phyloP scores from a whole-genome alignment of 192 early-diverging fungal genomes.

The Phycomyces nitens region DNA sequence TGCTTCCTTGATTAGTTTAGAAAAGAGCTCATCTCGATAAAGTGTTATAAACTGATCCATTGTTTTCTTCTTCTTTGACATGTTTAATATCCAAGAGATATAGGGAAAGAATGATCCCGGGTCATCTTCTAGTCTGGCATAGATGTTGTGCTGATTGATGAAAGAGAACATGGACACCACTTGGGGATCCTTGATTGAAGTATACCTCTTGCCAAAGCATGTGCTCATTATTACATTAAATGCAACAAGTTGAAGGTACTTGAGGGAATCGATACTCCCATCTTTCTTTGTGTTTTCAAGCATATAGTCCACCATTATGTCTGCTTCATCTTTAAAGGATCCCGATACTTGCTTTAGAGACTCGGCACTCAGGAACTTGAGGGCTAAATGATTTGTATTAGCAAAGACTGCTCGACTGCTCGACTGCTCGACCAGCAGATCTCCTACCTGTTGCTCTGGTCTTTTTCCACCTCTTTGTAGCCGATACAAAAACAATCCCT shows the following conservation, averaged over 20 bases:
- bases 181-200: slow-evolving; percentile 3
- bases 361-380: neutral
- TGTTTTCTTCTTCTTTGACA: neutral
- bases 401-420: neutral
- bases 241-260: neutral
- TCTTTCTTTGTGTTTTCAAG: slow-evolving; percentile 1
- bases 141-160: neutral
- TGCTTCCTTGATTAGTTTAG: neutral
- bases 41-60: neutral
- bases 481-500: slow-evolving; percentile 10
- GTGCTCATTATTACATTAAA: slow-evolving; percentile 5
- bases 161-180: neutral
- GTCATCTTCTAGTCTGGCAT: slow-evolving; percentile 10
- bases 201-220: slow-evolving; percentile 4
- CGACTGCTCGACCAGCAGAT: too few relatives aligned
- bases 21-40: too few relatives aligned
- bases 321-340: neutral
- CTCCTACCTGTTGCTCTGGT: slow-evolving; percentile 2
- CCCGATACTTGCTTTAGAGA: neutral
- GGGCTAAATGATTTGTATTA: neutral
- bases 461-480: slow-evolving; percentile 2
- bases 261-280: neutral
- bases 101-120: slow-evolving; percentile 5
- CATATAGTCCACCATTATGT: neutral
- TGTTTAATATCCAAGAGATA: neutral